phyloP scores from a whole-genome alignment of 805 yeast species.

The Candida taoyuanica region DNA sequence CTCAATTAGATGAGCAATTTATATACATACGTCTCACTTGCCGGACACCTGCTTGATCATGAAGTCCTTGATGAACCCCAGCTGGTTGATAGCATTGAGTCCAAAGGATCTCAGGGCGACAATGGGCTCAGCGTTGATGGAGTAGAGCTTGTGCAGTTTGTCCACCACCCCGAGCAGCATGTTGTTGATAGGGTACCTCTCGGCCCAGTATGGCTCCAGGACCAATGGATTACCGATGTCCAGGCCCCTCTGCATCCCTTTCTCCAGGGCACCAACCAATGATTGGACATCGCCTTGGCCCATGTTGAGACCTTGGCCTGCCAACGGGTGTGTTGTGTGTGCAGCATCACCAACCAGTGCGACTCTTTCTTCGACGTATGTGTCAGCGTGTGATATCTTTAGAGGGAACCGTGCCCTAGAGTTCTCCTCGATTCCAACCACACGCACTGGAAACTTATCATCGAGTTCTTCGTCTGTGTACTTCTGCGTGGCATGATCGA shows the following conservation, averaged over 20 bases:
- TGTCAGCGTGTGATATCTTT: constrained; percentile 84
- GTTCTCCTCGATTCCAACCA: constrained; percentile 50
- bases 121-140: constrained; percentile 66
- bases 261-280: constrained; percentile 63
- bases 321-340: constrained; percentile 94
- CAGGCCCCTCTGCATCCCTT: constrained; percentile 69
- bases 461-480: constrained; percentile 44
- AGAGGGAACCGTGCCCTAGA: constrained; percentile 89
- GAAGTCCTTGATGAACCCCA: constrained; percentile 62
- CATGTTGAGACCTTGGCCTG: constrained; percentile 98
- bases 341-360: constrained; percentile 99
- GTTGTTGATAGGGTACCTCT: constrained; percentile 79
- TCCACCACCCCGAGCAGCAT: constrained; percentile 83
- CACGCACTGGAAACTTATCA: constrained; percentile 62
- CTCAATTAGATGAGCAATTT: constrained; percentile 1
- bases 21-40: constrained; percentile 13
- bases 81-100: constrained; percentile 57
- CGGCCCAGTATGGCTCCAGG: constrained; percentile 81
- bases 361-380: constrained; percentile 75
- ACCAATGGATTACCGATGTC: constrained; percentile 83
- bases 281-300: constrained; percentile 89
- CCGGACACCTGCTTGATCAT: constrained; percentile 58
- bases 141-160: constrained; percentile 82
- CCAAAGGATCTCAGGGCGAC: constrained; percentile 77
- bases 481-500: constrained; percentile 35